These are phyloP conservation scores for Apiospora arundinis DNA, from an alignment of 2,329 filamentous ascomycete species.

Conservation along the genomic window DNA sequence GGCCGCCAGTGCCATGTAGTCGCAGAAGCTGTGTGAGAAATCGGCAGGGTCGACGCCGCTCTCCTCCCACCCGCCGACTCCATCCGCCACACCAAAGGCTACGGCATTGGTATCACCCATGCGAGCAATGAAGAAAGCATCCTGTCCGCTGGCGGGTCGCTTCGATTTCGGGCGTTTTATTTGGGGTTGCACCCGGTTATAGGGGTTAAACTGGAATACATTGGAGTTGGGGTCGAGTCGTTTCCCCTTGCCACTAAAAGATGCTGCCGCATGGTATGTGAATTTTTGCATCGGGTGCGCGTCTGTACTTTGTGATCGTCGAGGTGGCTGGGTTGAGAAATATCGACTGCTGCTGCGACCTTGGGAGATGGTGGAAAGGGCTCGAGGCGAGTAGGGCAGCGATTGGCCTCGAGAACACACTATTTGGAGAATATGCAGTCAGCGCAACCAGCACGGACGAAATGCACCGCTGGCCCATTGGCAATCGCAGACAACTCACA, in stretches of 20 bases:
- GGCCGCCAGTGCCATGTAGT: constrained; percentile 85
- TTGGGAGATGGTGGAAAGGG: constrained; percentile 23
- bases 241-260: constrained; percentile 75
- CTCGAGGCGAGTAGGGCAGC: constrained; percentile 25
- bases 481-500: constrained; percentile 7
- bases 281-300: constrained; percentile 47
- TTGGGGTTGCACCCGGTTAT: constrained; percentile 62
- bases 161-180: constrained; percentile 60
- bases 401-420: constrained; percentile 29
- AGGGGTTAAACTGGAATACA: constrained; percentile 75
- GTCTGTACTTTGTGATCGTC: constrained; percentile 31
- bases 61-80: constrained; percentile 94
- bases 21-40: constrained; percentile 92
- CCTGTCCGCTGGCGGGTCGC: constrained; percentile 84
- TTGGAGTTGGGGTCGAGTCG: constrained; percentile 72
- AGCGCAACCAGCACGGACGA: neutral
- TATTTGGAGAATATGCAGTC: constrained; percentile 25
- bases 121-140: constrained; percentile 91
- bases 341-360: constrained; percentile 25
- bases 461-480: neutral
- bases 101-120: constrained; percentile 75
- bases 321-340: constrained; percentile 34
- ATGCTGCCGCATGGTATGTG: constrained; percentile 75
- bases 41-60: constrained; percentile 92
- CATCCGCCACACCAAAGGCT: constrained; percentile 90